A percentile compares a stretch with the other conserved stretches of the same genome.
phyloP scores from a whole-genome alignment of 129 eudicot species.

The Oenanthe sinensis region DNA sequence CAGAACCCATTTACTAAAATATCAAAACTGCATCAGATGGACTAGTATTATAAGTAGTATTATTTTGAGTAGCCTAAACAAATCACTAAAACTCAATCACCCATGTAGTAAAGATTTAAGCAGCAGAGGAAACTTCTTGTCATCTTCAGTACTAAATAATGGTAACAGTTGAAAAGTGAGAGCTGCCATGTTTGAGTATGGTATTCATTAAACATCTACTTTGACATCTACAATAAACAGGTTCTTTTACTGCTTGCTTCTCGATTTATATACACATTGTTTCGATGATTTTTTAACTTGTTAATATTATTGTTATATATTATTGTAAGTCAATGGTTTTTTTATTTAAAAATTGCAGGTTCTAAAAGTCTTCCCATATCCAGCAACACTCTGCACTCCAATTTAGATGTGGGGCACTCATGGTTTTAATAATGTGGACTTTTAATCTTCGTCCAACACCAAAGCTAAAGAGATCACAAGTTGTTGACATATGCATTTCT shows the following conservation, averaged over 20 bases:
- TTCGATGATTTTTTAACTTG: too few relatives aligned
- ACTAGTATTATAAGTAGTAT: not conserved
- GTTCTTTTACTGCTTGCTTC: slow-evolving; percentile 16
- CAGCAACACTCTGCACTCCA: slow-evolving; percentile 5
- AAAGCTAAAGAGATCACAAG: slow-evolving; percentile 69
- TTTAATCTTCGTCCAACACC: slow-evolving; percentile 72
- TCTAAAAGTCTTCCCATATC: not conserved
- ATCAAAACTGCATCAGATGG: not conserved
- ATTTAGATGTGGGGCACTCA: slow-evolving; percentile 46
- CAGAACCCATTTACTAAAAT: not conserved
- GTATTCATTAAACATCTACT: slow-evolving; percentile 46
- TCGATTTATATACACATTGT: not conserved
- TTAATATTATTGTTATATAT: not conserved
- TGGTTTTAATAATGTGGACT: slow-evolving; percentile 66
- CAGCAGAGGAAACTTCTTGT: not conserved
- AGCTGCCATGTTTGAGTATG: slow-evolving; percentile 58
- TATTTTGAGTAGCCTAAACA: not conserved
- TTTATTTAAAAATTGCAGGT: not conserved
- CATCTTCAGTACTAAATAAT: not conserved
- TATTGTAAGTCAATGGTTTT: not conserved
- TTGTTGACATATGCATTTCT: not conserved
- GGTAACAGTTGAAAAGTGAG: not conserved
- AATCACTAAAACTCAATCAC: not conserved
- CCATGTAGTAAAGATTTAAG: not conserved
- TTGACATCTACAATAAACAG: slow-evolving; percentile 95